Base-by-base conservation (phyloP, 495 filamentous ascomycete genomes). In the Talaromyces thailandensis region DNA sequence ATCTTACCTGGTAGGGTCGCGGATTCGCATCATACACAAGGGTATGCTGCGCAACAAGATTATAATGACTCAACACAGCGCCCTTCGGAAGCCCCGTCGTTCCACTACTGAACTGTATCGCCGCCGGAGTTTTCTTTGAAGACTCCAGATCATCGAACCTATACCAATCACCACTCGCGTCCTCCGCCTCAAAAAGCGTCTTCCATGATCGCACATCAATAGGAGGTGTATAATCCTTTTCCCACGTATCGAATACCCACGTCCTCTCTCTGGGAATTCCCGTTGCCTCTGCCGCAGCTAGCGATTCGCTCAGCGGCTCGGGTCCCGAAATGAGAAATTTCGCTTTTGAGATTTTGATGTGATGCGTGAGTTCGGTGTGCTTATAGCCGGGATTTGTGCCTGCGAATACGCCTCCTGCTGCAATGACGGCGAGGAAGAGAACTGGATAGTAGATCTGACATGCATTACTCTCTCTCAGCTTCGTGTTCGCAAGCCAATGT, bases 361-460 rank as follows among this genome's bases (percentile, higher is more conserved):
- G 82, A 68, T 85, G 84, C 1, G 78, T 77, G 82, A 86, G 86
- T 63, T 88, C 84, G 24, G 85, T 82, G 18, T 84, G 68, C 37
- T 82, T 85, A 62, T 86, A 87, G 3, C 81, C 83, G 0, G 85
- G 85, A 0, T 76, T 80, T 2, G 82, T 82, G 6, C 83, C 83
- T 0, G 81, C 82, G 0, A 85, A 77, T 9, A 82, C 70, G 5
- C 79, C 82, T 2, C 69, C 81, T 76, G 43, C 79, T 6, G 82
- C 74, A n/a, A 81, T 66, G 6, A 78, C 75, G 3, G 73, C 81
- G 56, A 84, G 78, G 75, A 87, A 78, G 14, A 82, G 80, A 12
- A 85, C 78, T 2, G 83, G 84, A 66, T 86, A 86, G 81, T 81
- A 84, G 58, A 87, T 81, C 48, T 52, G 48, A 52, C 5, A 23